Evolutionary conservation across 2,329 filamentous ascomycete genomes (phyloP).

Genomic region (Verticillium dahliae): DNA sequence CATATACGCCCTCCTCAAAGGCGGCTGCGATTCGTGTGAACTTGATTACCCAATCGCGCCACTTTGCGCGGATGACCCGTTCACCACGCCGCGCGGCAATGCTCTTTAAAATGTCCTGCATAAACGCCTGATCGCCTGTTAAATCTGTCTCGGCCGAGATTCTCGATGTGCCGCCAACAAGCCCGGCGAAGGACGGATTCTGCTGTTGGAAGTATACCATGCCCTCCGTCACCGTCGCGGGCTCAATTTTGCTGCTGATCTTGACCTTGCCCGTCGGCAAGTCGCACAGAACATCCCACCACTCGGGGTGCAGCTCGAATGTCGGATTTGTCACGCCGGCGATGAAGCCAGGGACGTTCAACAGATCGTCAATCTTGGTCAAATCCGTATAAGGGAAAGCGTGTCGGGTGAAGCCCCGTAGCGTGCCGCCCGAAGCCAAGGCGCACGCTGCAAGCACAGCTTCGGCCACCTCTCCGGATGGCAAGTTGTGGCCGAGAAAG

Average conservation of each 20-base stretch:
- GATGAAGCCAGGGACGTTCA: slow-evolving; percentile 95
- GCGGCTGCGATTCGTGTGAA: slow-evolving; percentile 89
- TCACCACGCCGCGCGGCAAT: slow-evolving; percentile 85
- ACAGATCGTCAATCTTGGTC: slow-evolving; percentile 92
- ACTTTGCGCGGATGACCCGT: slow-evolving; percentile 83
- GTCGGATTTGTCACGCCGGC: slow-evolving; percentile 96
- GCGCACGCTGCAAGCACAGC: slow-evolving; percentile 97
- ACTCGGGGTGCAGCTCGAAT: slow-evolving; percentile 89
- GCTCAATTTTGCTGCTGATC: slow-evolving; percentile 83
- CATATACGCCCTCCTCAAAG: slow-evolving; percentile 94
- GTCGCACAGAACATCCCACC: slow-evolving; percentile 97
- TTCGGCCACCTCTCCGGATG: slow-evolving; percentile 92
- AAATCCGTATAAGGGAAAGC: slow-evolving; percentile 98
- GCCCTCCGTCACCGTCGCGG: slow-evolving; percentile 75
- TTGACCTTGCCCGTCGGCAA: slow-evolving; percentile 87
- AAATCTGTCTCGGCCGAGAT: slow-evolving; percentile 49
- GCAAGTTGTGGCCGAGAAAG: slow-evolving; percentile 90
- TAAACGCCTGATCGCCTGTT: slow-evolving; percentile 84
- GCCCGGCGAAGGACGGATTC: slow-evolving; percentile 49
- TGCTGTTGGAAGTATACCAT: slow-evolving; percentile 83
- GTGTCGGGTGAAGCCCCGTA: slow-evolving; percentile 89
- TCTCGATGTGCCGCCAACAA: slow-evolving; percentile 35
- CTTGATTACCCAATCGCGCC: slow-evolving; percentile 89
- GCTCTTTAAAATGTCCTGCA: slow-evolving; percentile 76
- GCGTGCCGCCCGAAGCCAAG: slow-evolving; percentile 82